Base-by-base conservation (phyloP, 192 early-diverging fungal genomes). In the Dimargaris cristalligena region DNA sequence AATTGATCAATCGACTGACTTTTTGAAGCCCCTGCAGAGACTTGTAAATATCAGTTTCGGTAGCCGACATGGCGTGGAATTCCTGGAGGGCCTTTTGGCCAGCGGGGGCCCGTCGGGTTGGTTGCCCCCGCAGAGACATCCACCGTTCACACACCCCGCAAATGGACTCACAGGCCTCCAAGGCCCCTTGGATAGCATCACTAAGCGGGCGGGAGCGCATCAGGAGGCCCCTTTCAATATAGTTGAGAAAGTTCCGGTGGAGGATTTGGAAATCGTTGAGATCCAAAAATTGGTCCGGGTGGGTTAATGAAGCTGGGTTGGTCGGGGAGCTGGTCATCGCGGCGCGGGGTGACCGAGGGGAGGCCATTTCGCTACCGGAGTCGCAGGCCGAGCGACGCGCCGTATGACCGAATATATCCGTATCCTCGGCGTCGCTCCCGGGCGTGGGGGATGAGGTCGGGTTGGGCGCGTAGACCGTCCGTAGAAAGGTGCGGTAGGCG, bases 81-180 rank as follows among this genome's bases (percentile, higher is more conserved):
- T 48, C 23, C 6, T 48, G 20, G 20, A 6, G 23, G 47, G 47
- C 47, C 6, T 6, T 41, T 41, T 9, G 23, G 47, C n/a, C n/a
- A n/a, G n/a, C n/a, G n/a, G n/a, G n/a, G n/a, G n/a, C n/a, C n/a
- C n/a, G n/a, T n/a, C n/a, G n/a, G n/a, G n/a, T n/a, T n/a, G n/a
- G n/a, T n/a, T n/a, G n/a, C n/a, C n/a, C n/a, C n/a, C n/a, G n/a
- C n/a, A n/a, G n/a, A n/a, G n/a, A n/a, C 18, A 56, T 10, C 54
- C 54, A 56, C 14, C 54, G 54, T 29, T 56, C 54, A 23, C 26
- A 33, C 2, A 33, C 32, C 54, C 54, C 54, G 31, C 54, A 56
- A 13, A 56, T 33, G 32, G 54, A 1, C 23, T 56, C 54, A 33
- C 54, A 56, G 18, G 54, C 23, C 23, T 56, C 9, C 31, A 34